These are phyloP conservation scores for Papiliotrema flavescens DNA, from an alignment of 1,284 basidiomycete species.

Conservation along the genomic window DNA sequence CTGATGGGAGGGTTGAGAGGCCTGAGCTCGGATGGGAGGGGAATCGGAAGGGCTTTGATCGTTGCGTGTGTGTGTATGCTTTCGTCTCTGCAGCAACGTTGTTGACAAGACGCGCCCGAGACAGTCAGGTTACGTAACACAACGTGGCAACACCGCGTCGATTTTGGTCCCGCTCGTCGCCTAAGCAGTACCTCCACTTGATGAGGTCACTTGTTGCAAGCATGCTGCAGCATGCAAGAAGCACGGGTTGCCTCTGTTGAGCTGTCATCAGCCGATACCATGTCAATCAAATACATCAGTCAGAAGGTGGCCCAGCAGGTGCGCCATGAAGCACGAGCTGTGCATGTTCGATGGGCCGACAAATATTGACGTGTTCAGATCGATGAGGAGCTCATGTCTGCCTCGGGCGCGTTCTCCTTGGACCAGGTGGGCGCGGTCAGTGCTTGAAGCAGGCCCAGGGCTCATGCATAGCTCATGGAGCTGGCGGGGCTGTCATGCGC, in stretches of 20 bases:
- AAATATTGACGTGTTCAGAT: constrained; percentile 56
- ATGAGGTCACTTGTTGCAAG: background rate
- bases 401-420: constrained; percentile 78
- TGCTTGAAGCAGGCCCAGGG: background rate
- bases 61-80: constrained; percentile 1
- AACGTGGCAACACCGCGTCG: background rate
- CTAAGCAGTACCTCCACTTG: background rate
- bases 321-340: no score
- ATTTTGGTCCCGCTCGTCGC: background rate
- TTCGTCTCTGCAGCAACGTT: background rate
- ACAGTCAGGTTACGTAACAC: background rate
- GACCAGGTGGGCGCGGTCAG: constrained; percentile 67
- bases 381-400: constrained; percentile 85
- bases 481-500: constrained; percentile 96
- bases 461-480: constrained; percentile 72
- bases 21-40: background rate
- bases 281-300: constrained; percentile 71
- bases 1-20: background rate
- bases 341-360: background rate
- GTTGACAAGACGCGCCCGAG: background rate
- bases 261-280: constrained; percentile 41
- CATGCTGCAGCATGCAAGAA: no score
- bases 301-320: constrained; percentile 79
- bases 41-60: background rate
- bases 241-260: background rate